Evolutionary conservation across 305 asterid species (phyloP).

Genomic region (Fraxinus velutina): DNA sequence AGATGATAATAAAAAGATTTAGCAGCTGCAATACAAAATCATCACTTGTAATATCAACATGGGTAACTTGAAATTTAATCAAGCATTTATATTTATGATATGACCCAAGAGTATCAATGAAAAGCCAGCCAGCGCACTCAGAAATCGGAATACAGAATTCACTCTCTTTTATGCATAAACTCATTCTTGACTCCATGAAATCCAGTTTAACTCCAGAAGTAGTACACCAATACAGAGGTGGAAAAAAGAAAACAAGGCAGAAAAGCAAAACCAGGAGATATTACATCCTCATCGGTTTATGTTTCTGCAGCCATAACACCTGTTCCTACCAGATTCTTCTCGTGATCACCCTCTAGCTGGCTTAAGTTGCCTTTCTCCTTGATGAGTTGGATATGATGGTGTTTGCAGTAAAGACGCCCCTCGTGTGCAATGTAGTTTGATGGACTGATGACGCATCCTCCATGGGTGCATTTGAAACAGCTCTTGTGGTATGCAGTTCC

Average conservation of each 20-base stretch:
- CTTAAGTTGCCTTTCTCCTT: slow-evolving; percentile 97
- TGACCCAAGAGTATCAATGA: slow-evolving; percentile 24
- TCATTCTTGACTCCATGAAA: slow-evolving; percentile 23
- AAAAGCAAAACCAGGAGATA: slow-evolving; percentile 6
- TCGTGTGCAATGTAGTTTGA: slow-evolving; percentile 95
- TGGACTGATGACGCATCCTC: slow-evolving; percentile 89
- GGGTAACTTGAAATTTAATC: background rate
- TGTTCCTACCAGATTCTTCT: slow-evolving; percentile 29
- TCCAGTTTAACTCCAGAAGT: background rate
- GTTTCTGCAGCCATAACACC: slow-evolving; percentile 34
- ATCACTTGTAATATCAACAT: background rate
- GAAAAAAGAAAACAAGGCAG: slow-evolving; percentile 18
- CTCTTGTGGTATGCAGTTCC: slow-evolving; percentile 91
- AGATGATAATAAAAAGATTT: background rate
- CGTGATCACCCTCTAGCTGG: slow-evolving; percentile 82
- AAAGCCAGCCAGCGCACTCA: slow-evolving; percentile 15
- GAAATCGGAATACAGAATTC: background rate
- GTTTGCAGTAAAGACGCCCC: slow-evolving; percentile 93
- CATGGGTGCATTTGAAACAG: slow-evolving; percentile 95
- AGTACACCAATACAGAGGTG: background rate
- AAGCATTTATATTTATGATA: slow-evolving; percentile 5
- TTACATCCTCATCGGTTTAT: slow-evolving; percentile 9
- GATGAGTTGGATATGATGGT: slow-evolving; percentile 92
- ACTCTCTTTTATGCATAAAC: slow-evolving; percentile 15
- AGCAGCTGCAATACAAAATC: background rate